Conservation (phyloP, 371 early-diverging fungal genomes). For the Lichtheimia hyalospora region DNA sequence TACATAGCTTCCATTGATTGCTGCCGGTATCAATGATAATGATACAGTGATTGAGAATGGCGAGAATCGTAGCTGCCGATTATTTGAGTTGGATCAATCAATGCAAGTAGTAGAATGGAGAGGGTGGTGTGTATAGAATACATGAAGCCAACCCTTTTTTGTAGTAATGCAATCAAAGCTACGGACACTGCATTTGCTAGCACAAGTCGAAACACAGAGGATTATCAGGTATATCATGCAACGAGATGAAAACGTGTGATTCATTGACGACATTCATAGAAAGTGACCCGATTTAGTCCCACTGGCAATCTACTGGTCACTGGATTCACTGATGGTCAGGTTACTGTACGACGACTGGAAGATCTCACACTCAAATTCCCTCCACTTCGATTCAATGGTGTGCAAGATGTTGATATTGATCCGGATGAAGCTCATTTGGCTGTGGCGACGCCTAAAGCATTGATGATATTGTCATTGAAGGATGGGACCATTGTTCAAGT, state of each 20-base stretch:
- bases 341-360: conserved; percentile 57
- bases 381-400: conserved; percentile 50
- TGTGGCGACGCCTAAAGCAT: conserved; percentile 37
- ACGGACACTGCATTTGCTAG: conserved; percentile 15
- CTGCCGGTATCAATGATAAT: conserved; percentile 59
- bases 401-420: conserved; percentile 63
- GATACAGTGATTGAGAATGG: conserved; percentile 46
- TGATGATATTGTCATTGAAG: conserved; percentile 49
- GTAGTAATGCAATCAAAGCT: no score
- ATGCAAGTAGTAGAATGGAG: no score
- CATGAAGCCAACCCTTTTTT: no score
- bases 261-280: conserved; percentile 19
- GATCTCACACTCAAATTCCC: conserved; percentile 48
- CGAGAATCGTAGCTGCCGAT: conserved; percentile 51
- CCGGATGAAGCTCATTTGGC: conserved; percentile 26
- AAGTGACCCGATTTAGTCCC: conserved; percentile 50
- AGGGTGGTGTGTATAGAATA: no score
- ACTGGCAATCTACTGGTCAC: conserved; percentile 56
- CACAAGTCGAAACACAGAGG: conserved; percentile 17
- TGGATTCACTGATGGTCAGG: conserved; percentile 61
- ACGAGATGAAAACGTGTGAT: not conserved
- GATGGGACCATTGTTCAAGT: conserved; percentile 55
- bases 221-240: conserved; percentile 25
- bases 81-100: conserved; percentile 32
- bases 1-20: conserved; percentile 26